These are phyloP conservation scores for Xylaria curta DNA, from an alignment of 495 filamentous ascomycete genomes.

Conservation along the genomic window DNA sequence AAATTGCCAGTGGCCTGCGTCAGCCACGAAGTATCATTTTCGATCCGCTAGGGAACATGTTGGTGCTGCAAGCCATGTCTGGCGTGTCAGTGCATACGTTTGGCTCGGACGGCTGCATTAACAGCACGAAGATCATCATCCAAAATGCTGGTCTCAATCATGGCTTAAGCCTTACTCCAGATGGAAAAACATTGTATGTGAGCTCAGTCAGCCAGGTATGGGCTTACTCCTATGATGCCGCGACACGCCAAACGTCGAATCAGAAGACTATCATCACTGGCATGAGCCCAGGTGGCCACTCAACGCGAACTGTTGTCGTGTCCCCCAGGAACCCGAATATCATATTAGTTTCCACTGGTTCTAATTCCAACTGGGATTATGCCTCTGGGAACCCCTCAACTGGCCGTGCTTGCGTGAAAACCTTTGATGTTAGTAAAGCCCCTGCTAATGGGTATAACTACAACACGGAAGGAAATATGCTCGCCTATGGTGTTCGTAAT, in stretches of 20 bases:
- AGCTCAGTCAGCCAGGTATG: slow-evolving; percentile 62
- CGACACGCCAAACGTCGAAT: slow-evolving; percentile 48
- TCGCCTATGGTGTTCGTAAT: slow-evolving; percentile 74
- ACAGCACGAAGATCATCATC: slow-evolving; percentile 49
- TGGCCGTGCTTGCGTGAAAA: slow-evolving; percentile 66
- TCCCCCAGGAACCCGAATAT: slow-evolving; percentile 52
- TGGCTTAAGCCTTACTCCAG: slow-evolving; percentile 65
- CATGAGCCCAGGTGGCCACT: slow-evolving; percentile 64
- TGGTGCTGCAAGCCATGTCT: slow-evolving; percentile 60
- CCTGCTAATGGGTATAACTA: slow-evolving; percentile 55
- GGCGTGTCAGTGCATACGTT: slow-evolving; percentile 62
- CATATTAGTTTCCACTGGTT: slow-evolving; percentile 65
- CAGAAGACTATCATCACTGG: slow-evolving; percentile 57
- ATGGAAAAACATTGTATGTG: slow-evolving; percentile 69
- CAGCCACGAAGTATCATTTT: slow-evolving; percentile 44
- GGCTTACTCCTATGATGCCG: slow-evolving; percentile 65
- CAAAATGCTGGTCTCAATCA: slow-evolving; percentile 60
- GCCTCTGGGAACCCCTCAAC: slow-evolving; percentile 51
- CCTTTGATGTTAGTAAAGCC: slow-evolving; percentile 61
- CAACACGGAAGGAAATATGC: slow-evolving; percentile 56
- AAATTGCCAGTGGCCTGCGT: slow-evolving; percentile 42
- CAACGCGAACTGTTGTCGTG: slow-evolving; percentile 63
- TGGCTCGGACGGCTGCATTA: slow-evolving; percentile 57
- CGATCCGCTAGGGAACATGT: slow-evolving; percentile 48
- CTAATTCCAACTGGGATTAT: slow-evolving; percentile 63